A percentile compares a stretch with the other conserved stretches of the same genome.
Conservation (phyloP, 805 yeast genomes). For the Alloascoidea hylecoeti region DNA sequence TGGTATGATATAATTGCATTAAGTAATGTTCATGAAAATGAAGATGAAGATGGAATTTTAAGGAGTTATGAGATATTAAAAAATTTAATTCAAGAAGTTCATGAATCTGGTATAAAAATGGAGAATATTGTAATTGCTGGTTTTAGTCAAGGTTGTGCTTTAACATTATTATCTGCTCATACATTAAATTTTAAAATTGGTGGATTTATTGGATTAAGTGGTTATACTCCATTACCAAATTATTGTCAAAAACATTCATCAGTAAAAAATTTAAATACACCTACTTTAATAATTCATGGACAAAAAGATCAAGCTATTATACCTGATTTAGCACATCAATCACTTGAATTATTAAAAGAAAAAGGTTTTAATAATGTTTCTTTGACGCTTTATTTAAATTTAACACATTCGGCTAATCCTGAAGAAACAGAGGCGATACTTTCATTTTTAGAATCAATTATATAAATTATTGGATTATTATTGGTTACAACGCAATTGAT, state of each 20-base stretch:
- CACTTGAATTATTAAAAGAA: too few relatives aligned
- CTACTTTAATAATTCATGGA: too few relatives aligned
- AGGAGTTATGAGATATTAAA: slow-evolving; percentile 15
- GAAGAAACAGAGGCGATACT: slow-evolving; percentile 49
- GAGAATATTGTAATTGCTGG: slow-evolving; percentile 83
- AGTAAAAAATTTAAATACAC: too few relatives aligned
- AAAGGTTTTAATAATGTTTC: too few relatives aligned
- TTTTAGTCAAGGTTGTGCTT: slow-evolving; percentile 87
- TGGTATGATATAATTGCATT: slow-evolving; percentile 10
- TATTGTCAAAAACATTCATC: neutral
- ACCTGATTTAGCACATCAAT: too few relatives aligned
- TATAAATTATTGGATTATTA: slow-evolving; percentile 8
- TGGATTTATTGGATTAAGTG: slow-evolving; percentile 68
- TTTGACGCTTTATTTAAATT: slow-evolving; percentile 40
- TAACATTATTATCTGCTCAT: slow-evolving; percentile 49
- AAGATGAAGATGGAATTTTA: slow-evolving; percentile 21
- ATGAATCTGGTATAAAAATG: slow-evolving; percentile 18
- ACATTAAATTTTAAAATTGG: slow-evolving; percentile 49
- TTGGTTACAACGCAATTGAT: too few relatives aligned
- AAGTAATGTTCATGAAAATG: slow-evolving; percentile 13
- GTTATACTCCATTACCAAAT: slow-evolving; percentile 36
- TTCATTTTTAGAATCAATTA: slow-evolving; percentile 24
- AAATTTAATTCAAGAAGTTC: slow-evolving; percentile 16
- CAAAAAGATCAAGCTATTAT: slow-evolving; percentile 33
- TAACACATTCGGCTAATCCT: slow-evolving; percentile 55